Base-by-base conservation (phyloP, 345 rosid genomes). In the Syzygium aromaticum region DNA sequence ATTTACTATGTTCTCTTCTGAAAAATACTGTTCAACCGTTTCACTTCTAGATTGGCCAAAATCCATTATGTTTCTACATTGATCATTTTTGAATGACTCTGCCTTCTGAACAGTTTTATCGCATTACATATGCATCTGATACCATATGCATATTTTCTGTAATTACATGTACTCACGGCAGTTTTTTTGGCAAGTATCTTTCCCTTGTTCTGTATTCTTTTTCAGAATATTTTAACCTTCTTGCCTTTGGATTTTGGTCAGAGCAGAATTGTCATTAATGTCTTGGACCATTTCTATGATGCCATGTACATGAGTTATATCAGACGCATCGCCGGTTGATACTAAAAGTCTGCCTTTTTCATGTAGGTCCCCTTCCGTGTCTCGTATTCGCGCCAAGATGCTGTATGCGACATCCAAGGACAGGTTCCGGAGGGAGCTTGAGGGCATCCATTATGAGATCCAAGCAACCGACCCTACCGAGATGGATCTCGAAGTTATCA, bases 381-480 rank as follows among this genome's bases (percentile, higher is more conserved):
- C 98, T 52, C 89, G 91, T 19, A 93, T 94, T 84, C 94, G 97
- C 27, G 89, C 98, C 52, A 95, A 94, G 94, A 92, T 95, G 96
- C 92, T 94, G 33, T 94, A 95, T 30, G 95, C 98, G 1, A 92
- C 98, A 7, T 95, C 97, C 2, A 94, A 95, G 87, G 95, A 94
- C 84, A 90, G 92, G 87, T 89, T 95, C 89, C 93, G 94, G 88
- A 88, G 94, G 88, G 98, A 95, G 91, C 94, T 95, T 15, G 93
- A 95, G 63, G 98, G 98, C 52, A 87, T 95, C 88, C 98, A 95
- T 88, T 94, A 94, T 54, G 96, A 94, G 92, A 93, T 95, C 90
- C 98, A 95, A 92, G 98, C 97, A 22, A 94, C 97, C 88, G 98
- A 95, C 90, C 94, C 95, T 86, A 93, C 97, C 3, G 98, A 95